Evolutionary conservation across 2,329 filamentous ascomycete genomes (phyloP).

Genomic region (Tricladium varicosporioides): DNA sequence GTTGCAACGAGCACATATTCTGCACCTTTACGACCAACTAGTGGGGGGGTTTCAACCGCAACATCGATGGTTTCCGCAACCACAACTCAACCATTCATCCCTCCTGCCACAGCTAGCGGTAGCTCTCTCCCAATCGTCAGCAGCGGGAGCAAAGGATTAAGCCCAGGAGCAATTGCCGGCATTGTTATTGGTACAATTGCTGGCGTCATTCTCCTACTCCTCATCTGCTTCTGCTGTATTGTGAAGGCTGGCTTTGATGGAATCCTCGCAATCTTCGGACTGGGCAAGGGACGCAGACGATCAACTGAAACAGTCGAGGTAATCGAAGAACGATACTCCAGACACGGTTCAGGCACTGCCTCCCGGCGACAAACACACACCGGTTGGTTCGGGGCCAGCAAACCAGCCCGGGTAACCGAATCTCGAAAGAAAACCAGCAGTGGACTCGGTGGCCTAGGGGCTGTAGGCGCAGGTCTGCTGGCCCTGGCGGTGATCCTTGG

Average conservation of each 20-base stretch:
- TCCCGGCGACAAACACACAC: slow-evolving; percentile 36
- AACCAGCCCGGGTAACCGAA: slow-evolving; percentile 42
- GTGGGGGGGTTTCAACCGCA: slow-evolving; percentile 47
- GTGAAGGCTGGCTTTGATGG: slow-evolving; percentile 60
- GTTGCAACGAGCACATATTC: slow-evolving; percentile 25
- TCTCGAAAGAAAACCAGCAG: slow-evolving; percentile 50
- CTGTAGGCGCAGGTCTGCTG: slow-evolving; percentile 36
- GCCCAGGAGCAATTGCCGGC: slow-evolving; percentile 73
- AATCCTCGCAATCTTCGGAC: slow-evolving; percentile 58
- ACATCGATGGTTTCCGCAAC: slow-evolving; percentile 52
- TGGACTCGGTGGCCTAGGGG: slow-evolving; percentile 51
- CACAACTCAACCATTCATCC: slow-evolving; percentile 45
- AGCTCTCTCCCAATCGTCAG: slow-evolving; percentile 24
- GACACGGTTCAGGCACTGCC: slow-evolving; percentile 42
- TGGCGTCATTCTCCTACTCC: slow-evolving; percentile 63
- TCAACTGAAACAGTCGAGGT: slow-evolving; percentile 53
- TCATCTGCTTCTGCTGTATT: slow-evolving; percentile 75
- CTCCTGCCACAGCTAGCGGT: slow-evolving; percentile 52
- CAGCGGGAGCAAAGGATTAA: slow-evolving; percentile 44
- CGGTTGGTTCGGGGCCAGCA: slow-evolving; percentile 55
- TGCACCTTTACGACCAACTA: slow-evolving; percentile 50
- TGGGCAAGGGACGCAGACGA: slow-evolving; percentile 50
- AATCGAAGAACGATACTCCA: slow-evolving; percentile 60
- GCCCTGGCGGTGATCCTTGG: slow-evolving; percentile 32
- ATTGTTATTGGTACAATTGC: slow-evolving; percentile 74